phyloP scores from a whole-genome alignment of 2,329 filamentous ascomycete species.

The Pyrenochaeta sp. region DNA sequence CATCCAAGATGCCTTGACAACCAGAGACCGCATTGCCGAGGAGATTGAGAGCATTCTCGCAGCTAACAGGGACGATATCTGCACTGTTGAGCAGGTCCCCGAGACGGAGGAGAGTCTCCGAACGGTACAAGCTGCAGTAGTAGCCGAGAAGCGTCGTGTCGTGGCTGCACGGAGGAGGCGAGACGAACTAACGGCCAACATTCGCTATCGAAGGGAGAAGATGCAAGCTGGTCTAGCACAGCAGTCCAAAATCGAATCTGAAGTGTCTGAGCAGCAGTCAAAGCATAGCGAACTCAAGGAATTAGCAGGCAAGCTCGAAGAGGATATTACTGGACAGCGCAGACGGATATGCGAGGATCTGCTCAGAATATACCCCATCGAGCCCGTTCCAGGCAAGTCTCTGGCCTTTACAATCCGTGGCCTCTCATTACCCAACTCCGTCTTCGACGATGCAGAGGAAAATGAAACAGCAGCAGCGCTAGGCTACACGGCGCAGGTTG shows the following conservation, averaged over 20 bases:
- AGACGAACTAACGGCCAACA: slow-evolving; percentile 72
- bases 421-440: slow-evolving; percentile 80
- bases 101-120: slow-evolving; percentile 56
- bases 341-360: slow-evolving; percentile 89
- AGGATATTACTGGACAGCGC: slow-evolving; percentile 82
- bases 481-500: slow-evolving; percentile 79
- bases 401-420: slow-evolving; percentile 86
- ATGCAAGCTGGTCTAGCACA: slow-evolving; percentile 70
- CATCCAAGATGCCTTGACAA: slow-evolving; percentile 86
- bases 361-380: slow-evolving; percentile 79
- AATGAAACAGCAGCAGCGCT: slow-evolving; percentile 82
- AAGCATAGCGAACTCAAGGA: slow-evolving; percentile 61
- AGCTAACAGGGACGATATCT: slow-evolving; percentile 49
- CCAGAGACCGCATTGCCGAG: slow-evolving; percentile 74
- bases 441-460: slow-evolving; percentile 75
- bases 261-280: slow-evolving; percentile 64
- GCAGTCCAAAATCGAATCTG: slow-evolving; percentile 66
- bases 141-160: slow-evolving; percentile 71
- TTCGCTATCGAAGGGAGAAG: slow-evolving; percentile 70
- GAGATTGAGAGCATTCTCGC: slow-evolving; percentile 72
- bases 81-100: slow-evolving; percentile 46
- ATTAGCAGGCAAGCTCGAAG: slow-evolving; percentile 65
- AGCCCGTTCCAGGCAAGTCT: slow-evolving; percentile 68
- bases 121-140: slow-evolving; percentile 62
- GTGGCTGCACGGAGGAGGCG: slow-evolving; percentile 69